Evolutionary conservation across 2,329 filamentous ascomycete species (phyloP).

Genomic region (Exophiala sideris): DNA sequence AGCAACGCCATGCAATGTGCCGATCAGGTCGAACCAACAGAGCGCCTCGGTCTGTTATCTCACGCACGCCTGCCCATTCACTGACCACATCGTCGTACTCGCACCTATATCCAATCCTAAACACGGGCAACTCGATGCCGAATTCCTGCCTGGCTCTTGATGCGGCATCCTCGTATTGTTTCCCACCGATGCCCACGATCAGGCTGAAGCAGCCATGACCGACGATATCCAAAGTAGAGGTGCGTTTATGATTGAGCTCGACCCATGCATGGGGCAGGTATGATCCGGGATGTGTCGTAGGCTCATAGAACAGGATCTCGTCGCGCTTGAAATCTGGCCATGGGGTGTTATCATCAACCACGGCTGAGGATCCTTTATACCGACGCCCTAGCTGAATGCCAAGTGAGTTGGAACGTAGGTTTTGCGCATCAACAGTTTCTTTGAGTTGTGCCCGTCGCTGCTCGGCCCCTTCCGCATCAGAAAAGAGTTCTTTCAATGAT

Average conservation of each 20-base stretch:
- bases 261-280: constrained; percentile 33
- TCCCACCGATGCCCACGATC: constrained; percentile 6
- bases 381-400: constrained; percentile 19
- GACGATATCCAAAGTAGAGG: constrained; percentile 3
- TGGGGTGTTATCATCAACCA: neutral
- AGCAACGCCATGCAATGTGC: constrained; percentile 5
- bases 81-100: constrained; percentile 5
- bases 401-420: constrained; percentile 19
- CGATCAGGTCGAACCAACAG: constrained; percentile 9
- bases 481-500: constrained; percentile 53
- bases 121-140: neutral
- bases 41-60: constrained; percentile 4
- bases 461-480: constrained; percentile 17
- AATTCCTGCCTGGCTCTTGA: neutral
- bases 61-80: neutral
- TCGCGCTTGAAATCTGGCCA: constrained; percentile 26
- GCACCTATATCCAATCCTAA: constrained; percentile 1
- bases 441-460: constrained; percentile 18
- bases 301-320: constrained; percentile 33
- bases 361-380: constrained; percentile 32
- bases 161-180: neutral
- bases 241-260: neutral
- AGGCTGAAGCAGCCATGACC: constrained; percentile 2
- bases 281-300: constrained; percentile 47
- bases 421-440: neutral